These are phyloP conservation scores for Coemansia sp. DNA, from an alignment of 192 early-diverging fungal genomes.

Conservation along the genomic window DNA sequence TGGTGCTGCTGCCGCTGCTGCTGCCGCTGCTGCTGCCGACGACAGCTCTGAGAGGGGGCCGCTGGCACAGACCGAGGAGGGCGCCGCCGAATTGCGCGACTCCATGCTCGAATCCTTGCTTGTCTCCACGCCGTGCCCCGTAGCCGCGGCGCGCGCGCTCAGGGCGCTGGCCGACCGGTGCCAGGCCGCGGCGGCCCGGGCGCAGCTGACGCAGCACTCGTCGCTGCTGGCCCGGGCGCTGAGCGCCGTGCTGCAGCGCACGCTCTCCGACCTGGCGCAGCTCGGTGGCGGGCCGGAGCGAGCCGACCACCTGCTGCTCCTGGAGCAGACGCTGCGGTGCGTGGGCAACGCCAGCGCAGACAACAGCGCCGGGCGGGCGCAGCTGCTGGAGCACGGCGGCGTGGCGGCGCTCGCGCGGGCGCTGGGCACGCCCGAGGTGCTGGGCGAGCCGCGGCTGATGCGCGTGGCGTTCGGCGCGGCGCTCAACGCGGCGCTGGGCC, in stretches of 20 bases:
- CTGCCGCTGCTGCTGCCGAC: too few species aligned
- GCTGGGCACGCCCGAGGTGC: not conserved
- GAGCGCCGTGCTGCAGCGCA: slow-evolving; percentile 17
- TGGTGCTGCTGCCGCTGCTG: too few species aligned
- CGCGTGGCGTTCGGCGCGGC: slow-evolving; percentile 42
- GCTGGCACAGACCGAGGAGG: too few species aligned
- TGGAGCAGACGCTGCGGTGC: slow-evolving; percentile 41
- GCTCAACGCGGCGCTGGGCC: slow-evolving; percentile 38
- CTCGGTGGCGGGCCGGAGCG: not conserved
- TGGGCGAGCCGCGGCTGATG: slow-evolving; percentile 26
- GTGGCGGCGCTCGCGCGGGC: slow-evolving; percentile 10
- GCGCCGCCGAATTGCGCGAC: not conserved
- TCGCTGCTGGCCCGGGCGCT: slow-evolving; percentile 1
- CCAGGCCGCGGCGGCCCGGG: slow-evolving; percentile 15
- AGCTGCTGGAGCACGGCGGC: slow-evolving; percentile 7
- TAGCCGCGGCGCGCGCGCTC: slow-evolving; percentile 33
- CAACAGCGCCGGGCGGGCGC: slow-evolving; percentile 18
- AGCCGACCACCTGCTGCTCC: slow-evolving; percentile 32
- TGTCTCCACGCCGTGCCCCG: not conserved
- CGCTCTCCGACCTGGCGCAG: not conserved
- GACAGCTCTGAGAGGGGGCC: too few species aligned
- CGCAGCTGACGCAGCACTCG: slow-evolving; percentile 5
- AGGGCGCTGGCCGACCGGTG: slow-evolving; percentile 36
- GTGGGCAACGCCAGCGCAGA: slow-evolving; percentile 48
- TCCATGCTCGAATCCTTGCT: not conserved